These are phyloP conservation scores for Fusarium duplospermum DNA, from an alignment of 2,329 filamentous ascomycete species.

Conservation along the genomic window DNA sequence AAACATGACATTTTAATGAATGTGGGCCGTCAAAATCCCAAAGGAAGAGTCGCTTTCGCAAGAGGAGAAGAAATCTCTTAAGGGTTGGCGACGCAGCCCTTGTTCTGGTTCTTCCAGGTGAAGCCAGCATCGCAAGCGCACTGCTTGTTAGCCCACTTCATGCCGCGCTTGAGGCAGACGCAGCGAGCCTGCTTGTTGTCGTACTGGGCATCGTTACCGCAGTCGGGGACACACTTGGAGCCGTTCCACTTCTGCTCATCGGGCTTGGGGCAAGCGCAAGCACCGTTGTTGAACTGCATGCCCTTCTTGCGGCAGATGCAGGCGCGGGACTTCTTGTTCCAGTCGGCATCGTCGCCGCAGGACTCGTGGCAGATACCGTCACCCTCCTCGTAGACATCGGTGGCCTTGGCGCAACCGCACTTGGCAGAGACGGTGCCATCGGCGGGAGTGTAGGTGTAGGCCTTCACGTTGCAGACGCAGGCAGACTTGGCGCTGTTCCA, in stretches of 20 bases:
- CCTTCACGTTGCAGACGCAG: not conserved
- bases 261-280: not conserved
- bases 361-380: conserved; percentile 5
- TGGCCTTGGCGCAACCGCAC: not conserved
- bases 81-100: not conserved
- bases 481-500: not conserved
- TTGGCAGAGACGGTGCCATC: not conserved
- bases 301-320: conserved; percentile 15
- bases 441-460: not conserved
- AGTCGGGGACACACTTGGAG: conserved; percentile 3
- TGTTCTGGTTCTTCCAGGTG: not conserved
- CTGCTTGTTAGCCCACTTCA: not conserved
- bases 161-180: conserved; percentile 1
- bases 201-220: not conserved
- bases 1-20: conserved; percentile 1
- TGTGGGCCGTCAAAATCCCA: not conserved
- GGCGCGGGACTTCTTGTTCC: not conserved
- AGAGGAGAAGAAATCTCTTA: not conserved
- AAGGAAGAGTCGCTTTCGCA: not conserved
- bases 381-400: not conserved
- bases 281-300: not conserved
- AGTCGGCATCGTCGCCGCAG: conserved; percentile 1
- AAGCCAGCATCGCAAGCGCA: not conserved
- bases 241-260: not conserved
- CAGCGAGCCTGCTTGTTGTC: not conserved